Base-by-base conservation (phyloP, 768 basidiomycete genomes). In the Amanita rimosa region DNA sequence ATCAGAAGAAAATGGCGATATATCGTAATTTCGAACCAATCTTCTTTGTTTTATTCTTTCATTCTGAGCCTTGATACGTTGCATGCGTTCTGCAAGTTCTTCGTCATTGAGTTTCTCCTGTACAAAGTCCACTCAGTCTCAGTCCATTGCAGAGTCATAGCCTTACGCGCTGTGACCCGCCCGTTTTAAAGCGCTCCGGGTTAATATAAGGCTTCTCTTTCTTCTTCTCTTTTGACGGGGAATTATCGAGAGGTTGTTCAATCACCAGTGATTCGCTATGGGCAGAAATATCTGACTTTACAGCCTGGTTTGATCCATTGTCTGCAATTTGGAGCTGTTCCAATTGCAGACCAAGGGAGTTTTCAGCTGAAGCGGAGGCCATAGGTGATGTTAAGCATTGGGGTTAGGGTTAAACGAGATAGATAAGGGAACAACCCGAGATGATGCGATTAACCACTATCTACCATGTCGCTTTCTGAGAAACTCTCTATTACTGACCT, bases 401-500 rank as follows among this genome's bases (percentile, higher is more conserved):
- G 27, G 40, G 36, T n/a, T 46, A 44, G 50, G 43, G 48, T 54
- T 49, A 44, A 49, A 22, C 6, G 33, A 46, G 22, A 46, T 46
- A 13, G 33, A 36, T 35, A 34, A 35, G 44, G 31, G 14, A 29
- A 11, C 40, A 14, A 11, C n/a, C 27, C 35, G 45, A 37, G 22
- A 37, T 46, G 22, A 7, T 24, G 3, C n/a, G n/a, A n/a, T n/a
- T 21, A n/a, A 21, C 5, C 9, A 26, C 35, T n/a, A n/a, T 37
- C 57, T 52, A 76, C 67, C 61, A 83, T 97, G 94, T 96, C 93
- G 51, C 85, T 98, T 65, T 83, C 94, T 21, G 92, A 84, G 71
- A 98, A 97, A 67, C 79, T 98, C 56, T 77, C 87, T 53, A 89
- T 98, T 68, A 86, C 82, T 53, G 95, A 98, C 68, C 72, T 95